Base-by-base conservation (phyloP, 2,329 filamentous ascomycete species). In the Sporothrix dimorphospora region DNA sequence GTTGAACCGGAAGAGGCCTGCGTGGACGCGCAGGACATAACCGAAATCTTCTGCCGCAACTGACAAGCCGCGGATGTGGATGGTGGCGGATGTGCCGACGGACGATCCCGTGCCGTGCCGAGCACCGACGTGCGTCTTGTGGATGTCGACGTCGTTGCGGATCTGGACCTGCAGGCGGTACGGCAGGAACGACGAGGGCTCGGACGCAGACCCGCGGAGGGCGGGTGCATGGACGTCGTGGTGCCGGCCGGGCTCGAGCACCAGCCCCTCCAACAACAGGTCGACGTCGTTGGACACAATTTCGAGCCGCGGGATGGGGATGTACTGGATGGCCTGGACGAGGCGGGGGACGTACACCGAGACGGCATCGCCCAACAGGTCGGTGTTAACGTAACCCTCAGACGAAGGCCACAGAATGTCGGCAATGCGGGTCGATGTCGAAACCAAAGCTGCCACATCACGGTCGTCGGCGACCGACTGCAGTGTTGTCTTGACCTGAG, bases 301-400 rank as follows among this genome's bases (percentile, higher is more conserved):
- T 80, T 98, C 95, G n/a, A 98, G 81, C 4, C 95, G 91, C 0
- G 94, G 94, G 69, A 98, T 96, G 0, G 95, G 95, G 4, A 98
- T 83, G 81, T 94, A 94, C 79, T 98, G 94, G 42, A 98, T 86
- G 2, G 89, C 88, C 75, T 93, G 87, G 72, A 98, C 87, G 4
- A 94, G 78, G 14, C 94, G 83, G 0, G 95, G 95, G 5, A 96
- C 85, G 78, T 98, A 94, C 14, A 95, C 89, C 73, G 95, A 91
- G 76, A 94, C 86, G 3, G 89, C 83, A 79, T 98, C 95, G 2
- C 89, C 85, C 4, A 96, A 82, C 1, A 98, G 85, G 12, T 73
- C 70, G n/a, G 55, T 57, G 55, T 85, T 83, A 78, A 94, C 95
- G 24, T 89, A 85, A 69, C 89, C 86, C 3, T 87, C 81, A 72